Conservation (phyloP, 163 green algal species). For the Chlamydomonas reinhardtii region DNA sequence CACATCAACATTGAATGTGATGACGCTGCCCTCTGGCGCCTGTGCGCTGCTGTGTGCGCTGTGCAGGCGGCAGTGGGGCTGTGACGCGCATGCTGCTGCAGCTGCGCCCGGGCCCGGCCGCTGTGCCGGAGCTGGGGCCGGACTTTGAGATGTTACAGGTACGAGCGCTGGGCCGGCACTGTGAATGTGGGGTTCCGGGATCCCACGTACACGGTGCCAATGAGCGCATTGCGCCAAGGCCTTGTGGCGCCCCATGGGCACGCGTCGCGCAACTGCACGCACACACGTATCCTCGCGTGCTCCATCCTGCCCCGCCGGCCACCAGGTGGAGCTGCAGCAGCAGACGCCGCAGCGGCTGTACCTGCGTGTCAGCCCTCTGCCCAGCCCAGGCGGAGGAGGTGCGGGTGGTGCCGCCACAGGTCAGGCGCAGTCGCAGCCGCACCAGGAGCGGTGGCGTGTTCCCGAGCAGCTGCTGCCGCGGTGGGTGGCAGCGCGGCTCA, state of each 20-base stretch:
- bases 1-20: no score
- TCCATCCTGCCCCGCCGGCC: no score
- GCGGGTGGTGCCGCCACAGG: background rate
- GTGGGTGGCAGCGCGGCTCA: background rate
- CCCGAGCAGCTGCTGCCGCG: slow-evolving; percentile 35
- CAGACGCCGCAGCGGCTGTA: slow-evolving; percentile 16
- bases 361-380: background rate
- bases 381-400: background rate
- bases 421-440: background rate
- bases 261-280: no score
- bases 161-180: no score
- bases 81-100: slow-evolving; percentile 17
- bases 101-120: background rate
- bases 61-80: no score
- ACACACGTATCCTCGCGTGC: no score
- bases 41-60: no score
- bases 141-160: slow-evolving; percentile 6
- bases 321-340: background rate
- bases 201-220: no score
- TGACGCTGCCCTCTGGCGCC: no score
- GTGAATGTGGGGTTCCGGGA: no score
- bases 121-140: background rate
- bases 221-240: no score
- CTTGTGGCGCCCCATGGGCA: no score
- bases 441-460: slow-evolving; percentile 3